Evolutionary conservation across 2,329 filamentous ascomycete genomes (phyloP), one percentile per base, ranked within the genome.

Genomic region (Ceratocystiopsis brevicomis): DNA sequence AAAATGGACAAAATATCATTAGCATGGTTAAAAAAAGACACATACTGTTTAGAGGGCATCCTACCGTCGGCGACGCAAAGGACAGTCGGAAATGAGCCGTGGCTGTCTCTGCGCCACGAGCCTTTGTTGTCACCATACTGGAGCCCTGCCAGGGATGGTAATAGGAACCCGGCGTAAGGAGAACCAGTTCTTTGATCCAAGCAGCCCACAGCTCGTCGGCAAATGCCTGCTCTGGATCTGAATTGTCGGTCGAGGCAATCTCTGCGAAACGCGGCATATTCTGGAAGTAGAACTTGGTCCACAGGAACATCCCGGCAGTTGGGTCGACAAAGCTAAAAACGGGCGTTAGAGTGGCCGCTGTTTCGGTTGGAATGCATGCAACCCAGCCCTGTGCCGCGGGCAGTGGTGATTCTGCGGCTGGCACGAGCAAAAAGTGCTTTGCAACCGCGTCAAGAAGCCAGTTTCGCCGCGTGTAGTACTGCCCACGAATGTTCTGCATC

Each of bases 381-480:
- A 56, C 53, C 4, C 49, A 30, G 3, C 54, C 52, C 15, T 53
- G 45, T 0, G 44, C 49, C 2, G 35, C 37, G 1, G 46, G 45
- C 3, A 49, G 25, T 0, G 51, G 47, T 3, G 49, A 50, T 21
- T 52, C 32, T 3, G 39, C 45, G 6, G 53, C 50, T 3, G 50
- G 44, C 0, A 50, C 12, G 9, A 56, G 42, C 3, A 40, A 42
- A 18, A 56, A 56, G 10, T 48, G 21, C 1, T 42, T 15, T 14
- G 45, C 36, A 33, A 56, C 81, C 0, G 77, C 76, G 16, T 65
- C 61, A 13, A 82, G 62, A 43, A 85, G 70, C 42, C 68, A 68
- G 54, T 84, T 68, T 40, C 81, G 63, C 35, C 81, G 68, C 40
- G 61, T 61, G 2, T 78, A 81, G 57, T 85, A 86, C 54, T 79